Conservation (phyloP, 2,329 filamentous ascomycete genomes). For the Penicillium freii region DNA sequence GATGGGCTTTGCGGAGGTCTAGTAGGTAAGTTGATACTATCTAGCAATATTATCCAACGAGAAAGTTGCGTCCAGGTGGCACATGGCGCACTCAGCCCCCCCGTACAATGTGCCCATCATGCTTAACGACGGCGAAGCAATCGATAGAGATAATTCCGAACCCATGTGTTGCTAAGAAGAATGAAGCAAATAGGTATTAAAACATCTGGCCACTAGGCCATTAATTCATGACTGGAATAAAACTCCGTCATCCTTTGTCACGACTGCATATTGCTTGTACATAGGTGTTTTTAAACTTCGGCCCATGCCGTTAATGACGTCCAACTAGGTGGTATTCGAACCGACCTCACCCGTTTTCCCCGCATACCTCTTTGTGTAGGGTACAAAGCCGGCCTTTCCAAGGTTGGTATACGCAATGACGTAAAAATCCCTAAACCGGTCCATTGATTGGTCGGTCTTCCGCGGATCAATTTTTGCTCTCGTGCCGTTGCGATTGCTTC, state of each 20-base stretch:
- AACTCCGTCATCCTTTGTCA: background rate
- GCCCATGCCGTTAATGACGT: too few species aligned
- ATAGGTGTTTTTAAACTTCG: too few species aligned
- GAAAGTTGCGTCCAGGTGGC: too few species aligned
- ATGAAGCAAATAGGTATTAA: background rate
- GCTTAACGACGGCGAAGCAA: background rate
- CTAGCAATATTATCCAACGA: too few species aligned
- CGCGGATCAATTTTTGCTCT: conserved; percentile 5
- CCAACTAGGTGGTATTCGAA: background rate
- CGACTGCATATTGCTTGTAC: background rate
- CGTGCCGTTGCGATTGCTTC: too few species aligned
- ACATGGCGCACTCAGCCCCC: too few species aligned
- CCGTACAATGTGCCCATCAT: background rate
- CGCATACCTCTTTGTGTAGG: background rate
- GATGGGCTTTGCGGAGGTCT: too few species aligned
- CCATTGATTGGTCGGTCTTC: conserved; percentile 9
- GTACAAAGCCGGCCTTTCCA: background rate
- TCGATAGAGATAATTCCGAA: background rate
- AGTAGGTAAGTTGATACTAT: too few species aligned
- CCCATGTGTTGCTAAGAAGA: background rate
- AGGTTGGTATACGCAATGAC: conserved; percentile 5
- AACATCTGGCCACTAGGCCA: background rate
- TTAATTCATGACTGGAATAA: background rate
- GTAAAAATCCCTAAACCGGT: background rate
- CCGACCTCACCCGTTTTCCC: background rate